phyloP scores from a whole-genome alignment of 2,329 filamentous ascomycete genomes.

The Aurifilum marmelostoma region DNA sequence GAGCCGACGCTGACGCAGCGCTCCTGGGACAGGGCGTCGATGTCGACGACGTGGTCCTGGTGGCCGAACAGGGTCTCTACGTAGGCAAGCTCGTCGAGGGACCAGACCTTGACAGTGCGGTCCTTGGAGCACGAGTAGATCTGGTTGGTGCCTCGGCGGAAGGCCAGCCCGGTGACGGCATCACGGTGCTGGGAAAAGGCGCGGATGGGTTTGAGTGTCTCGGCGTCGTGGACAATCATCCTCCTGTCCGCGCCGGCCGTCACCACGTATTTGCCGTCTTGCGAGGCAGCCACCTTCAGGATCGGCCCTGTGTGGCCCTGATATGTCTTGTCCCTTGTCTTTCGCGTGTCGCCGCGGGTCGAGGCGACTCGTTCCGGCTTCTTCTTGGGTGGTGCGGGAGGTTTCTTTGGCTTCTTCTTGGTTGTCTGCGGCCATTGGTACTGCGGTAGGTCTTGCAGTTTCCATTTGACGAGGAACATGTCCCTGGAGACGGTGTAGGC shows the following conservation, averaged over 20 bases:
- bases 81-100: constrained; percentile 87
- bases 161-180: constrained; percentile 80
- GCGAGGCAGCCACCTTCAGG: constrained; percentile 80
- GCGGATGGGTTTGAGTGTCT: constrained; percentile 74
- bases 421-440: constrained; percentile 64
- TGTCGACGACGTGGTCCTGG: constrained; percentile 84
- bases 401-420: constrained; percentile 61
- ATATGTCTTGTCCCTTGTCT: constrained; percentile 65
- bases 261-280: constrained; percentile 87
- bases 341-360: constrained; percentile 64
- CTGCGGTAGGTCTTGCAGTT: constrained; percentile 68
- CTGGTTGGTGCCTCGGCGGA: constrained; percentile 86
- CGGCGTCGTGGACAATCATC: constrained; percentile 86
- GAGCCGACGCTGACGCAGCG: constrained; percentile 90
- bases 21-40: constrained; percentile 82
- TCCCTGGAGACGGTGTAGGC: constrained; percentile 91
- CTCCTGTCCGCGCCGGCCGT: constrained; percentile 86
- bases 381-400: constrained; percentile 59
- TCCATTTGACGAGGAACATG: constrained; percentile 85
- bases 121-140: constrained; percentile 90
- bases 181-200: constrained; percentile 93
- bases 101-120: constrained; percentile 95
- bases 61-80: constrained; percentile 96
- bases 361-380: constrained; percentile 66
- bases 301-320: constrained; percentile 82